Evolutionary conservation across 306 rosid genomes (phyloP), one percentile per base, ranked within the genome.

Genomic region (Spatholobus suberectus): DNA sequence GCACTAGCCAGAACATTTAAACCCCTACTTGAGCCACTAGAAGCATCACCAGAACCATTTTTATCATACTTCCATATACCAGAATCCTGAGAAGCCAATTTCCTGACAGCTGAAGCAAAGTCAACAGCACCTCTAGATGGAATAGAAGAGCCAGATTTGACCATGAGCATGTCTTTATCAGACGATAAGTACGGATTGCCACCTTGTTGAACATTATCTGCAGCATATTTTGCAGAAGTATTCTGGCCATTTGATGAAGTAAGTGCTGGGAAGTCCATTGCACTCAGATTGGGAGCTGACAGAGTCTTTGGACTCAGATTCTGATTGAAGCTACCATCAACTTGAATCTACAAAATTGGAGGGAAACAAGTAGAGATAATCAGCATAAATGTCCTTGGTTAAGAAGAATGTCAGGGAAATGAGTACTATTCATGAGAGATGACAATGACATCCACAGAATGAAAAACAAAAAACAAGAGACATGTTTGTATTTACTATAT

Each of bases 51-150:
- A 77, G 97, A 88, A 83, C 92, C 92, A 83, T 88, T 89, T 75
- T 87, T 90, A 14, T 95, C 95, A 71, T 87, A 93, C 85, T 92
- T 95, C 99, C 99, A 95, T 32, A 86, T 88, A 81, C 94, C 98
- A 75, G 96, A 93, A 83, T 95, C 99, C 88, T 89, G 94, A 72
- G 97, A 87, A 40, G 98, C 94, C 88, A 95, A 86, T 88, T 95
- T 95, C 85, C 94, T 87, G 84, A 93, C 99, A 78, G 99, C 93
- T 78, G 99, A 88, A 85, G 99, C 99, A 78, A 90, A 93, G 82
- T 95, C 99, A 27, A 83, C 51, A 21, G 92, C 87, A 68, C 98
- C 98, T 88, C 97, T 85, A 57, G 94, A 75, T 76, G 97, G 92
- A 81, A 82, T 3, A 73, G 93, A 89, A 24, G 96, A 82, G 82